Base-by-base conservation (phyloP, 2,329 filamentous ascomycete species). In the Gliomastix tumulicola region DNA sequence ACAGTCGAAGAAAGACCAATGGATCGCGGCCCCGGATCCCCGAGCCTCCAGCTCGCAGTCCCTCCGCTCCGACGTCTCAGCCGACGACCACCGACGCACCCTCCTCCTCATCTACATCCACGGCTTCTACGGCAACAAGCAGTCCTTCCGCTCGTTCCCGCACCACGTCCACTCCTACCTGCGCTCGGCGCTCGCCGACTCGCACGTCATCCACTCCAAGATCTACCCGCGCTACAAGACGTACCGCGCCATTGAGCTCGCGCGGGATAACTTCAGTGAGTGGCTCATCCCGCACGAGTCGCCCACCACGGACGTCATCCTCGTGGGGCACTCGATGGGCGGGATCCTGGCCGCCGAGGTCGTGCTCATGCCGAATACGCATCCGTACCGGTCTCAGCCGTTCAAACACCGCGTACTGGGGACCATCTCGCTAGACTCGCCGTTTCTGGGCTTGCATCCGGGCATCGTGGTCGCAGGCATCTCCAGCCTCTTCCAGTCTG, bases 311-410 rank as follows among this genome's bases (percentile, higher is more conserved):
- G 89, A 96, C 63, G 71, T 94, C 3, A 69, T 96, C 16, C 68
- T 96, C 4, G 66, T 94, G 4, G 88, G 89, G 1, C 89, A 95
- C 57, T 94, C 86, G 30, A 90, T 96, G 79, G 89, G 89, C 13
- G 89, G 89, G 2, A 68, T 96, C 18, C 59, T 96, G 19, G 77
- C 84, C 19, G 86, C 85, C 2, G 89, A 96, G 49, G 75, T 94
- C 19, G 79, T 78, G 4, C 64, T 94, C 31, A 71, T 84, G 55
- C 57, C 61, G 8, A 59, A 60, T 30, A 42, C 39, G 13, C 50
- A 49, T 37, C 56, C 59, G 0, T 55, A 60, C 30, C 47, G 41
- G 18, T 51, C 44, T 34, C 53, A 54, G 39, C 63, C 63, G 10
- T 77, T 84, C 45, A 79, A 78, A 44, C 86, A 94, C 62, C 75